These are phyloP conservation scores for Cubamyces lactineus DNA, from an alignment of 768 basidiomycete genomes.

Conservation along the genomic window DNA sequence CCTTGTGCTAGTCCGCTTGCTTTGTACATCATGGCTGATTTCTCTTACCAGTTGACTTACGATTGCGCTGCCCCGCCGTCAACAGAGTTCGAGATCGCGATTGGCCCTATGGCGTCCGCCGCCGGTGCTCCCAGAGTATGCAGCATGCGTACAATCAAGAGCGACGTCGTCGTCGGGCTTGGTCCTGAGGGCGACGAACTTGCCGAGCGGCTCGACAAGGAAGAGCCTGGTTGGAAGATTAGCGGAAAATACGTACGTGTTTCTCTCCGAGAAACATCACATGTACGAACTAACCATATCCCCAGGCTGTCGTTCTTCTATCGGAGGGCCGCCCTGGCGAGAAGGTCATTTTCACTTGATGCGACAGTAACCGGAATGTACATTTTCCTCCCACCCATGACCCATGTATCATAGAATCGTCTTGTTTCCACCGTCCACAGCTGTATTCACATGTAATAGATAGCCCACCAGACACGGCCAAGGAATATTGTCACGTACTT, in stretches of 20 bases:
- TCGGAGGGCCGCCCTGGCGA: slow-evolving; percentile 90
- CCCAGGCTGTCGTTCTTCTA: slow-evolving; percentile 82
- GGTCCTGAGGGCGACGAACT: slow-evolving; percentile 67
- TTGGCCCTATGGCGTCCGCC: slow-evolving; percentile 89
- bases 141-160: slow-evolving; percentile 91
- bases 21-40: neutral
- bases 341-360: slow-evolving; percentile 51
- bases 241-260: slow-evolving; percentile 90
- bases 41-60: slow-evolving; percentile 56
- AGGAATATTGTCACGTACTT: neutral
- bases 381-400: neutral
- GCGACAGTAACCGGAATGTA: neutral
- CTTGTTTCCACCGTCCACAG: neutral
- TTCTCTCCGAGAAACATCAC: neutral
- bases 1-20: neutral
- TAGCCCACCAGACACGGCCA: slow-evolving; percentile 6
- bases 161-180: slow-evolving; percentile 90
- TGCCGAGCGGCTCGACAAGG: slow-evolving; percentile 80
- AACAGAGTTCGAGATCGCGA: slow-evolving; percentile 88
- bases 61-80: slow-evolving; percentile 85
- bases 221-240: slow-evolving; percentile 95
- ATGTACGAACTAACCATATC: neutral
- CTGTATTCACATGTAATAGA: neutral
- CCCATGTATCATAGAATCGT: neutral
- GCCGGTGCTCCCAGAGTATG: slow-evolving; percentile 87